Evolutionary conservation across 192 early-diverging fungal species (phyloP).

Genomic region (Allomyces javanicus): DNA sequence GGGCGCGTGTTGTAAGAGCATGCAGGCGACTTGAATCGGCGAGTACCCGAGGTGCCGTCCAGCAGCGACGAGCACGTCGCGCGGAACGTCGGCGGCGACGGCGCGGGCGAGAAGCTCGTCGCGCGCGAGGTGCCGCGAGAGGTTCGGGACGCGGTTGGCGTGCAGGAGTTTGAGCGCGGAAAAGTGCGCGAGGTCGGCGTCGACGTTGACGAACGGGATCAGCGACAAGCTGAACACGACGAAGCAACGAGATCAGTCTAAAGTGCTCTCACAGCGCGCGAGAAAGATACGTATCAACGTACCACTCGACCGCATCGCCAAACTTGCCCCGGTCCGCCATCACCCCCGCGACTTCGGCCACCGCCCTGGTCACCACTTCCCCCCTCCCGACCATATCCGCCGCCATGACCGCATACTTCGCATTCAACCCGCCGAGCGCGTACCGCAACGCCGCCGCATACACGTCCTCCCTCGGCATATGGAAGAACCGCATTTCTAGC

Average conservation of each 20-base stretch:
- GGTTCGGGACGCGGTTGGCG: background rate
- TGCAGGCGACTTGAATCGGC: background rate
- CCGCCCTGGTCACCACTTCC: background rate
- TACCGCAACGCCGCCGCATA: background rate
- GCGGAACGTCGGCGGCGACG: background rate
- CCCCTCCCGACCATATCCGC: background rate
- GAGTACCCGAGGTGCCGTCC: background rate
- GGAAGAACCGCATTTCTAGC: background rate
- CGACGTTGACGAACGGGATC: background rate
- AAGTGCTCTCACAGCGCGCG: background rate
- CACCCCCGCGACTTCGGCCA: background rate
- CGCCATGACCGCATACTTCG: background rate
- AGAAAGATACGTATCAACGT: background rate
- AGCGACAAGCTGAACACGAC: background rate
- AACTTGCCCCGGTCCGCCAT: background rate
- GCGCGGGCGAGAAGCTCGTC: background rate
- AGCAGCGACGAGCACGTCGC: background rate
- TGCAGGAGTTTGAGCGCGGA: background rate
- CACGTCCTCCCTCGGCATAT: background rate
- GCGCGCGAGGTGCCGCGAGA: background rate
- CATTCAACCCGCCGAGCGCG: background rate
- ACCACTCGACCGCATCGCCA: background rate
- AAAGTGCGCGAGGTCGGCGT: background rate
- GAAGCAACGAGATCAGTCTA: background rate
- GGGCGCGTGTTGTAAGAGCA: too few relatives aligned